Base-by-base conservation (phyloP, 176 grass and related monocot species). In the Metroxylon sagu region DNA sequence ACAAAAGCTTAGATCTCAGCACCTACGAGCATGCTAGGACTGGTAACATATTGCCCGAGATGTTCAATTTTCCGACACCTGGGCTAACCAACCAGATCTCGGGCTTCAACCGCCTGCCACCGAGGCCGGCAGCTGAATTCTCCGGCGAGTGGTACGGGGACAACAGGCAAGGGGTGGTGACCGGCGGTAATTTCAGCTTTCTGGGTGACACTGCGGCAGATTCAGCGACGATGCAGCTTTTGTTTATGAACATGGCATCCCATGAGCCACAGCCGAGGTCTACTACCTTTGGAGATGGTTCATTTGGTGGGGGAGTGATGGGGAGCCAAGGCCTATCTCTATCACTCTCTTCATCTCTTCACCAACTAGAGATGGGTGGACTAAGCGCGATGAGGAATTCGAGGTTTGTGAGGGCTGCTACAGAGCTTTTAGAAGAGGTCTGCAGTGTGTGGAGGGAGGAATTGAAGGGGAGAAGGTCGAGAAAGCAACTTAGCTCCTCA, bases 11-110 rank as follows among this genome's bases (percentile, higher is more conserved):
- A 10, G 49, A 77, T n/a, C 19, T 60, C 0, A 39, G 71, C 66
- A 81, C 92, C 68, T 98, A 92, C 62, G 78, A 88, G 54, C 79
- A 67, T 3, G 67, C 87, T 25, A 81, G 81, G 0, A 76, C 84
- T 0, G 67, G 81, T 30, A 92, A 80, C 85, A 98, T 98, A 88
- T 70, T 98, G n/a, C 82, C 88, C 1, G 94, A 98, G 72, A 98
- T 98, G 94, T 92, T 98, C 74, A 89, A 85, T 68, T 98, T 92
- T 75, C 75, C 68, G 14, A 79, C 88, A 21, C 74, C 82, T 69
- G 81, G 92, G 25, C 67, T 89, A 8, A 81, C 88, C 29, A 92
- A 71, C 85, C 88, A 92, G 79, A 85, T 98, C 81, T 81, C 49
- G 25, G 73, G 69, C 27, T 12, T 48, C 10, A 79, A 89, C 70